Evolutionary conservation across 495 filamentous ascomycete genomes (phyloP).

Genomic region (Penicillium waksmanii): DNA sequence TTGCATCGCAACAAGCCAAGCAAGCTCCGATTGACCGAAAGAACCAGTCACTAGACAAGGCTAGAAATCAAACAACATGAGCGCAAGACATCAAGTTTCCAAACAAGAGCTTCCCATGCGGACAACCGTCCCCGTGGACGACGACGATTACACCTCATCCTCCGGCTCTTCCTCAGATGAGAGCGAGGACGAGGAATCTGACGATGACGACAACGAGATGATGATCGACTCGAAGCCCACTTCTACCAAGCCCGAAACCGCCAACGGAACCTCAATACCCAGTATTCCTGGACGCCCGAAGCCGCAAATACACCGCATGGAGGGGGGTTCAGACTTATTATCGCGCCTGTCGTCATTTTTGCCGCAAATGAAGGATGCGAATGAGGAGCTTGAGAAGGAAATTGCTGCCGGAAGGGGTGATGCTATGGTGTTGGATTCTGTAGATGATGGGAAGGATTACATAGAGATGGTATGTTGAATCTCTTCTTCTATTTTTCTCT

Average conservation of each 20-base stretch:
- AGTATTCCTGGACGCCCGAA: conserved; percentile 38
- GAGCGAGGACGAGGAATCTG: conserved; percentile 29
- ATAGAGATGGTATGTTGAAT: conserved; percentile 54
- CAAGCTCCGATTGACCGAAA: not conserved
- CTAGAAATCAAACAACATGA: conserved; percentile 11
- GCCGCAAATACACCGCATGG: conserved; percentile 39
- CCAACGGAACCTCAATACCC: conserved; percentile 24
- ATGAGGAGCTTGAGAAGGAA: conserved; percentile 49
- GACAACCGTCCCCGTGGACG: conserved; percentile 20
- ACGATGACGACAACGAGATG: conserved; percentile 31
- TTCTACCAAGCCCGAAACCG: conserved; percentile 1
- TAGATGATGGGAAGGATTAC: conserved; percentile 42
- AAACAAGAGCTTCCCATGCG: conserved; percentile 7
- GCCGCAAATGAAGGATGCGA: conserved; percentile 51
- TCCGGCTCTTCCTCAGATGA: conserved; percentile 38
- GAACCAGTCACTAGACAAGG: not conserved
- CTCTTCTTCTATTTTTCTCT: conserved; percentile 6
- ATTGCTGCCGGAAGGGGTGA: conserved; percentile 41
- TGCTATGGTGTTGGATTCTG: conserved; percentile 42
- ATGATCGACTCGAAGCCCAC: conserved; percentile 16
- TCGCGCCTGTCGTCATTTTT: conserved; percentile 49
- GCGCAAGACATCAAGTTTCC: conserved; percentile 10
- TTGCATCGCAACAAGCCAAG: not conserved
- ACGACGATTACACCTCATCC: conserved; percentile 46
- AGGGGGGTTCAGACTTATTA: conserved; percentile 37